phyloP scores from a whole-genome alignment of 352 stramenopile species.

The Halophytophthora batemanensis region DNA sequence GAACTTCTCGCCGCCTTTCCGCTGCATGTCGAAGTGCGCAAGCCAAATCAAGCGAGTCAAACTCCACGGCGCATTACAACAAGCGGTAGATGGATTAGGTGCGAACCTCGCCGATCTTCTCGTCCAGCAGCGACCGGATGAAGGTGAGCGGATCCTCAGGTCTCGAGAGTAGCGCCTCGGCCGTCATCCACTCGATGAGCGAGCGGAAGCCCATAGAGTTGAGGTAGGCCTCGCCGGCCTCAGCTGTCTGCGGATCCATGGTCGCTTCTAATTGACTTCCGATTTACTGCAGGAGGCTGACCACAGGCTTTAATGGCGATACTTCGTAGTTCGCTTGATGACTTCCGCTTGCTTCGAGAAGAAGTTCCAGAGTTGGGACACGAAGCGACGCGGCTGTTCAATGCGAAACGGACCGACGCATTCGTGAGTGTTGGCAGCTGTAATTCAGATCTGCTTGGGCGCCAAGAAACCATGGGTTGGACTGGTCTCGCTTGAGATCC shows the following conservation, averaged over 20 bases:
- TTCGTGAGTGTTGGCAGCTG: neutral
- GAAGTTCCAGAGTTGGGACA: neutral
- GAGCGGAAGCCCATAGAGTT: conserved; percentile 87
- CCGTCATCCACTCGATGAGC: conserved; percentile 90
- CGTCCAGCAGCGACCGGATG: conserved; percentile 69
- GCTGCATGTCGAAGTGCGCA: conserved; percentile 10
- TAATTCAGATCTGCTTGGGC: neutral
- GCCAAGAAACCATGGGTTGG: too few species aligned
- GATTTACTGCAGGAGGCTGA: neutral
- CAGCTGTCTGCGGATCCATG: conserved; percentile 76
- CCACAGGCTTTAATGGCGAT: neutral
- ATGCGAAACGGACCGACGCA: conserved; percentile 5
- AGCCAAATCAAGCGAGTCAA: neutral
- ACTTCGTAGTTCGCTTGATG: neutral
- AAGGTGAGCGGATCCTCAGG: conserved; percentile 87
- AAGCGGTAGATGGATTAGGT: neutral
- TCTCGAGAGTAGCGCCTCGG: conserved; percentile 77
- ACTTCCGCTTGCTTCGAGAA: neutral
- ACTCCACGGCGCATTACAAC: neutral
- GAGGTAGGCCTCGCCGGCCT: conserved; percentile 84
- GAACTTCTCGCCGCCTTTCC: conserved; percentile 64
- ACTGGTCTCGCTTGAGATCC: neutral
- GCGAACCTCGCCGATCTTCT: conserved; percentile 76
- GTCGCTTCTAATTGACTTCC: neutral
- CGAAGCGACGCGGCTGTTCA: conserved; percentile 29